phyloP scores from a whole-genome alignment of 805 yeast species.

The Myxozyma sirexii region DNA sequence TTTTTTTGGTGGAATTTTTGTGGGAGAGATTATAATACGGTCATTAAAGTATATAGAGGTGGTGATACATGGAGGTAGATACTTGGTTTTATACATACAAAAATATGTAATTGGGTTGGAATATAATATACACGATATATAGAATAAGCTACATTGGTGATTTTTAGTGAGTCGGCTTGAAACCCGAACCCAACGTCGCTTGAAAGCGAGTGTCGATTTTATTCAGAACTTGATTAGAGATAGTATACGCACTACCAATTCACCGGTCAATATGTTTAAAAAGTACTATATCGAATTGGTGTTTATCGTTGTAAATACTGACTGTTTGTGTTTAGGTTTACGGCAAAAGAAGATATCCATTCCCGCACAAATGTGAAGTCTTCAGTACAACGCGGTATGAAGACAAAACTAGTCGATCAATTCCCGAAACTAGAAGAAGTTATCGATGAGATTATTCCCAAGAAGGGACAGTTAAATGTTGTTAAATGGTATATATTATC shows the following conservation, averaged over 20 bases:
- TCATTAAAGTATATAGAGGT: neutral
- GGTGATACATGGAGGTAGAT: neutral
- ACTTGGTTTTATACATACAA: neutral
- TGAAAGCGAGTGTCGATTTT: too few species aligned
- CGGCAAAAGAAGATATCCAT: constrained; percentile 79
- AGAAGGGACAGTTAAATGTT: constrained; percentile 77
- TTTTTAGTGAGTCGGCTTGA: too few species aligned
- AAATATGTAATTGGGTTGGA: neutral
- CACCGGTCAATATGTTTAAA: constrained; percentile 4
- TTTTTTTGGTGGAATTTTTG: neutral
- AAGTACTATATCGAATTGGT: neutral
- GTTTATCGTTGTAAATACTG: neutral
- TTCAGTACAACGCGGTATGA: constrained; percentile 89
- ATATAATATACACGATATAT: too few species aligned
- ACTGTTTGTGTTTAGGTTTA: constrained; percentile 13
- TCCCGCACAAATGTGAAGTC: constrained; percentile 90
- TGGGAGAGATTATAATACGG: neutral
- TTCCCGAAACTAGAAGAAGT: constrained; percentile 74
- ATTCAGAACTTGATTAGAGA: too few species aligned
- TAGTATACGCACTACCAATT: too few species aligned
- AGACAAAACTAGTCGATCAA: constrained; percentile 69
- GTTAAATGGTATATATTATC: constrained; percentile 60
- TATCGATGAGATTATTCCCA: constrained; percentile 83
- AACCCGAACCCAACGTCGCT: constrained; percentile 4
- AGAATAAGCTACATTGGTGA: too few species aligned